A percentile compares a stretch with the other conserved stretches of the same genome.
phyloP scores from a whole-genome alignment of 257 asterid species.

The Vinca minor region DNA sequence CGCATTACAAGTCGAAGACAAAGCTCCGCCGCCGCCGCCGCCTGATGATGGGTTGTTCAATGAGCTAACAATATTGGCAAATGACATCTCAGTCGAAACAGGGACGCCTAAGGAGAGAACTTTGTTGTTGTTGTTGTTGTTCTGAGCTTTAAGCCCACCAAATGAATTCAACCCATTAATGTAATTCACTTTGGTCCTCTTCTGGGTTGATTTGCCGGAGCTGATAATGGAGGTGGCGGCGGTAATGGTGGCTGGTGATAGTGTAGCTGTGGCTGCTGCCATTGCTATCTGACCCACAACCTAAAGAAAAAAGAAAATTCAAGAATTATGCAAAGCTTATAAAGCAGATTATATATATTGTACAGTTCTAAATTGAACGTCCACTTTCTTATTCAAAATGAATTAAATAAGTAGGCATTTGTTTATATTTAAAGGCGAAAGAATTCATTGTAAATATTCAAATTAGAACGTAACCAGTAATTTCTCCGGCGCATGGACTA shows the following conservation, averaged over 20 bases:
- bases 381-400: no score
- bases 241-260: conserved; percentile 33
- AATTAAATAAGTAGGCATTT: no score
- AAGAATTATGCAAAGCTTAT: conserved; percentile 9
- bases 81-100: conserved; percentile 48
- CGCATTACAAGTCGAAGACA: conserved; percentile 55
- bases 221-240: conserved; percentile 36
- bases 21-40: conserved; percentile 53
- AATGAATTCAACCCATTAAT: conserved; percentile 65
- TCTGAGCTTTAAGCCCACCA: conserved; percentile 78
- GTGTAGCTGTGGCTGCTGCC: conserved; percentile 44
- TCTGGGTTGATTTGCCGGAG: conserved; percentile 28
- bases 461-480: no score
- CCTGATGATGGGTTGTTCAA: conserved; percentile 38
- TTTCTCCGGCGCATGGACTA: no score
- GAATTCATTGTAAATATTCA: no score
- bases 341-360: no score
- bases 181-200: conserved; percentile 38
- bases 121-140: no score
- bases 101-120: conserved; percentile 57
- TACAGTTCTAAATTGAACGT: no score
- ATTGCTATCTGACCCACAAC: conserved; percentile 34
- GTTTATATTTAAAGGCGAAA: no score
- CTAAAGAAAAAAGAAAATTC: conserved; percentile 15
- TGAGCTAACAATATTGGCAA: conserved; percentile 56